Conservation (phyloP, 805 yeast species). For the Yarrowia sp. region DNA sequence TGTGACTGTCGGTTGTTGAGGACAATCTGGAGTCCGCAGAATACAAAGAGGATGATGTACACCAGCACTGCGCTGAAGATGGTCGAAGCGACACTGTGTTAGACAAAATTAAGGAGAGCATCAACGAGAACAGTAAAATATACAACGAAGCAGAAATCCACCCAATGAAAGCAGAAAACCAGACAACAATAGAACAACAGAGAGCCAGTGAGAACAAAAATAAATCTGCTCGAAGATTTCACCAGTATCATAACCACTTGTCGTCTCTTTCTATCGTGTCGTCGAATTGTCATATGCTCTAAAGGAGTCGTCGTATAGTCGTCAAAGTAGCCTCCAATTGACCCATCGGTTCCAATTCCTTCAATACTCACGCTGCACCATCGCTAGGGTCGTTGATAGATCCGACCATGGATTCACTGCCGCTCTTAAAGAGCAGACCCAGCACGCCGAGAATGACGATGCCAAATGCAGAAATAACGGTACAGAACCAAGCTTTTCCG, state of each 20-base stretch:
- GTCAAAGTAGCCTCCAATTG: background rate
- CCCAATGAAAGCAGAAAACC: no score
- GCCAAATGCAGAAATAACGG: conserved; percentile 88
- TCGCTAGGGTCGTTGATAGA: conserved; percentile 87
- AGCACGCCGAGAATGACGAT: conserved; percentile 80
- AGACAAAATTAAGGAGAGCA: background rate
- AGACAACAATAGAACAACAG: no score
- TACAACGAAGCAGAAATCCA: no score
- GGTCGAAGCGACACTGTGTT: conserved; percentile 72
- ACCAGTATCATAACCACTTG: no score
- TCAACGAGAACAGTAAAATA: background rate
- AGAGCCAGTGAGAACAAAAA: no score
- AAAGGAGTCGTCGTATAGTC: background rate
- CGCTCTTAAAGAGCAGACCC: conserved; percentile 74
- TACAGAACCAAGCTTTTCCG: conserved; percentile 92
- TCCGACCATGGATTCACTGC: conserved; percentile 91
- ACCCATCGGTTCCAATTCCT: no score
- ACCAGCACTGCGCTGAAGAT: conserved; percentile 86
- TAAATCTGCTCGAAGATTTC: no score
- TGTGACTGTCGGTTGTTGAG: conserved; percentile 62
- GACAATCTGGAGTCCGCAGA: conserved; percentile 85
- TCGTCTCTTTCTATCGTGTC: no score
- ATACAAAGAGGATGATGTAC: conserved; percentile 72
- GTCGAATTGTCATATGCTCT: no score
- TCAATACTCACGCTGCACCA: conserved; percentile 66